Percentiles rank a stretch among this genome's conserved stretches.
Evolutionary conservation across 306 rosid species (phyloP).

Genomic region (Alnus glutinosa): DNA sequence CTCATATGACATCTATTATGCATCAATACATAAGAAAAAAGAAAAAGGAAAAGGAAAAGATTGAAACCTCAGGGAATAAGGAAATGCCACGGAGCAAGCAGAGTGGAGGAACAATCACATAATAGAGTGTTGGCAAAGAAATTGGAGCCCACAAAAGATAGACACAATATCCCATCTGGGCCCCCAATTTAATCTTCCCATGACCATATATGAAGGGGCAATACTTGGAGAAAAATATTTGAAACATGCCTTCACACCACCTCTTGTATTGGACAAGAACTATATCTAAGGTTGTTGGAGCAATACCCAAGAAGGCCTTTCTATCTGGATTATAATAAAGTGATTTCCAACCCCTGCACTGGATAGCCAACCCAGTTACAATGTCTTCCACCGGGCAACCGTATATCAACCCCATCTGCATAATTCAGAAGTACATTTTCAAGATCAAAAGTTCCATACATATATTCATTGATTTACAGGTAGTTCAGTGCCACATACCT

Average conservation of each 20-base stretch:
- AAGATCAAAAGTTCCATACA: background rate
- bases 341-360: constrained; percentile 78
- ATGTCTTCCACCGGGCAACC: constrained; percentile 68
- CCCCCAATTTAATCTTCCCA: constrained; percentile 50
- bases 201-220: constrained; percentile 75
- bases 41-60: background rate
- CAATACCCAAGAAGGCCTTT: constrained; percentile 58
- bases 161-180: constrained; percentile 62
- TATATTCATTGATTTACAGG: too few species aligned
- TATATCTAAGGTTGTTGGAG: constrained; percentile 57
- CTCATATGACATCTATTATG: background rate
- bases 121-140: constrained; percentile 53
- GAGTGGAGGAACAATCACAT: constrained; percentile 55
- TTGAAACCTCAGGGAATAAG: constrained; percentile 63
- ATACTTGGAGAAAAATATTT: constrained; percentile 61
- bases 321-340: constrained; percentile 62
- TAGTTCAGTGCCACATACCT: background rate
- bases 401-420: constrained; percentile 69
- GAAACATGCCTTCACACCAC: constrained; percentile 71
- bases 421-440: constrained; percentile 3
- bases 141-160: constrained; percentile 72
- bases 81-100: constrained; percentile 54
- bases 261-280: constrained; percentile 53
- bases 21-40: background rate
- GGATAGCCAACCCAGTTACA: constrained; percentile 53